These are phyloP conservation scores for Cladosporium sp. DNA, from an alignment of 2,329 filamentous ascomycete genomes.

Conservation along the genomic window DNA sequence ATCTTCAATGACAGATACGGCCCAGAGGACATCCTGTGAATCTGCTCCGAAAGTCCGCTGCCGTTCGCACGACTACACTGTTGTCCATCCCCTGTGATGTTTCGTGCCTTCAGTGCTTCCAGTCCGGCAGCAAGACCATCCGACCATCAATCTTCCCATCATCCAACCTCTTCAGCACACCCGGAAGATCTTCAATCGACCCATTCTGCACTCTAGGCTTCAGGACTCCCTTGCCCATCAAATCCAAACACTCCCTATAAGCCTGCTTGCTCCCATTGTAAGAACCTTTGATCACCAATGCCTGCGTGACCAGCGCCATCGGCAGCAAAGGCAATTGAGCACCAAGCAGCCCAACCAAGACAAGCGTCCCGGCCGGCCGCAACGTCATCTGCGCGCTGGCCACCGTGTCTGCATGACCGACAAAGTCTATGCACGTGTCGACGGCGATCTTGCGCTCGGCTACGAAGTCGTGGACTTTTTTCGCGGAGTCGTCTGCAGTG, in stretches of 20 bases:
- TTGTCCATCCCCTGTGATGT: too few species aligned
- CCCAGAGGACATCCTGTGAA: too few species aligned
- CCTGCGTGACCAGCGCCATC: conserved; percentile 12
- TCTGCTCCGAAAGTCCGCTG: too few species aligned
- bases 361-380: conserved; percentile 18
- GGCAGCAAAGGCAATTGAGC: conserved; percentile 17
- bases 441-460: conserved; percentile 18
- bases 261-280: conserved; percentile 42
- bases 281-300: conserved; percentile 25
- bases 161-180: conserved; percentile 32
- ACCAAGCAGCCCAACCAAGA: conserved; percentile 22
- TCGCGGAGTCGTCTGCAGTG: conserved; percentile 10
- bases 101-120: conserved; percentile 9
- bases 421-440: conserved; percentile 25
- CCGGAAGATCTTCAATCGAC: conserved; percentile 32
- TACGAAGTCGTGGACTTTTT: conserved; percentile 17
- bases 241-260: conserved; percentile 34
- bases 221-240: conserved; percentile 34
- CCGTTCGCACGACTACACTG: too few species aligned
- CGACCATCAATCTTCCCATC: conserved; percentile 33
- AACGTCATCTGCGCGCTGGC: conserved; percentile 19
- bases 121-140: conserved; percentile 25
- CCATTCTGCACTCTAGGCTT: conserved; percentile 33
- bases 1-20: neutral
- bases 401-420: conserved; percentile 21